Base-by-base conservation (phyloP, 352 stramenopile genomes). In the Phytophthora uliginosa region DNA sequence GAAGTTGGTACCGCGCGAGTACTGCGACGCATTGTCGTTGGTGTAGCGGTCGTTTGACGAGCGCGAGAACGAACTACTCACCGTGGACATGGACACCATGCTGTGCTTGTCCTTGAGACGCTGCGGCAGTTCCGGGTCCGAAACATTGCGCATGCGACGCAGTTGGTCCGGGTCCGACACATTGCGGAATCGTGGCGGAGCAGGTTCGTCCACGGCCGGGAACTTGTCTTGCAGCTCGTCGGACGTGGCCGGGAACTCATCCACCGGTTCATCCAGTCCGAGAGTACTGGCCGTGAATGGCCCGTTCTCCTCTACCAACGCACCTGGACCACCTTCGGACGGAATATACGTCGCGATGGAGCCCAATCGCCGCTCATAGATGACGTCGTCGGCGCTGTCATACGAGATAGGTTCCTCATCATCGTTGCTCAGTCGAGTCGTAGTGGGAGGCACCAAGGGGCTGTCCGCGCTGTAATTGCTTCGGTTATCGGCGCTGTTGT, bases 31-130 rank as follows among this genome's bases (percentile, higher is more conserved):
- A 17, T 62, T 82, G 47, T 82, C 75, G 56, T 76, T 78, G 10
- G 64, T 69, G 12, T 61, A 74, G n/a, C 66, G 71, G 55, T 81
- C 74, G 24, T 81, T 47, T 6, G 75, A 82, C 3, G 75, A 75
- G 33, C 71, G 71, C 26, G 75, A 82, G 50, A 89, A 87, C 13
- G 83, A 83, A 53, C 83, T 92, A 63, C 83, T 90, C 1, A 73
- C 71, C 7, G 79, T 89, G n/a, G 84, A 92, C 73, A 90, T 84
- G 15, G 83, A 90, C 58, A 84, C 71, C 56, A 80, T 78, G 50
- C 73, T 80, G 62, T 82, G 65, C 45, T 84, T 77, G 54, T 82
- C 67, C 24, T 82, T 82, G 7, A 79, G 63, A 33, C 71, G 75
- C 28, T 69, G 64, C 9, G 66, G 60, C 5, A 71, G 47, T n/a